These are phyloP conservation scores for Myrmaecium sp. DNA, from an alignment of 2,329 filamentous ascomycete genomes.

Conservation along the genomic window DNA sequence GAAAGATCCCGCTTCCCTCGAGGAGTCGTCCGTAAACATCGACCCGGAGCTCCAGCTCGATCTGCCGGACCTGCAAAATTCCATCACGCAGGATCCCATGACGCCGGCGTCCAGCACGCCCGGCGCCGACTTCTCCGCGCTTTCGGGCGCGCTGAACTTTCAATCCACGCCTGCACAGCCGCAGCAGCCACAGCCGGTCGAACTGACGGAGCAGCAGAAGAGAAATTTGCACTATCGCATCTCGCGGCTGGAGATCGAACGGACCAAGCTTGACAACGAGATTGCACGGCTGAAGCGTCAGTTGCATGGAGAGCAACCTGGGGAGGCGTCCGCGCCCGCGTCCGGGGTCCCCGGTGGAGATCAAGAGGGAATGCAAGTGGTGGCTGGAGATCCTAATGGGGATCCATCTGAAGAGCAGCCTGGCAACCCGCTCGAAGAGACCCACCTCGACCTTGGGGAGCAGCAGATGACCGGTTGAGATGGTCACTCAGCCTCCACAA, in stretches of 20 bases:
- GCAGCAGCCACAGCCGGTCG: background rate
- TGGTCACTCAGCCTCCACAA: no score
- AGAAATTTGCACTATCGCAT: constrained; percentile 5
- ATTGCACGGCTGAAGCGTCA: constrained; percentile 4
- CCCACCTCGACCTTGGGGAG: no score
- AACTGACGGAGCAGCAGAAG: constrained; percentile 5
- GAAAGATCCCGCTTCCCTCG: background rate
- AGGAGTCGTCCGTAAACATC: background rate
- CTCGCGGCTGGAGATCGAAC: constrained; percentile 6
- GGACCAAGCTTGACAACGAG: constrained; percentile 6
- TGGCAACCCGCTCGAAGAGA: no score
- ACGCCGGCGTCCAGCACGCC: constrained; percentile 1
- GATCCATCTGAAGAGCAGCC: no score
- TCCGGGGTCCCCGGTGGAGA: no score
- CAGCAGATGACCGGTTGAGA: no score
- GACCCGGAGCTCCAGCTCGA: constrained; percentile 1
- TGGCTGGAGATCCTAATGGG: no score
- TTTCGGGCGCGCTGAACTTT: background rate
- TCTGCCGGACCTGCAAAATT: background rate
- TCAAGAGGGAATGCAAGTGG: no score
- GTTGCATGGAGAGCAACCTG: constrained; percentile 1
- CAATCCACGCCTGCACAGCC: background rate
- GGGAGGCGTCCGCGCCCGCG: no score
- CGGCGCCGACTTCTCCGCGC: background rate
- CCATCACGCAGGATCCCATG: constrained; percentile 1